Conservation (phyloP, 108 stramenopile genomes). For the Cyclotella kingstonii region DNA sequence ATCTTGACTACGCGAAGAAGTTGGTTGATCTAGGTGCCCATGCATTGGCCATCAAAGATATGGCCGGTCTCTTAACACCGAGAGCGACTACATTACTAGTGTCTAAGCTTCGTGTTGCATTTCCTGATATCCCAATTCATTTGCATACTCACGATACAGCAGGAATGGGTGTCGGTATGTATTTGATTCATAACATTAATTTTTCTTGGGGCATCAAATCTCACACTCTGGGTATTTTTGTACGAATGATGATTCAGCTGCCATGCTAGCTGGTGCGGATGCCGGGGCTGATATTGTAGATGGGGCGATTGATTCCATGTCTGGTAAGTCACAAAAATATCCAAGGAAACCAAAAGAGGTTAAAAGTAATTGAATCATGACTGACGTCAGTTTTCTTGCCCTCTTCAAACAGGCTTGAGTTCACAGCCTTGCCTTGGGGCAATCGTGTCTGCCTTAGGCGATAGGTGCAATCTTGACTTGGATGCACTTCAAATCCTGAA, state of each 20-base stretch:
- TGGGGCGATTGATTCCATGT: conserved; percentile 72
- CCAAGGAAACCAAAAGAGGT: too few species aligned
- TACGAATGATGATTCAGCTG: conserved; percentile 27
- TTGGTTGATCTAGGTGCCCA: conserved; percentile 67
- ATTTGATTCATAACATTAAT: neutral
- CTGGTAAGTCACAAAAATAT: too few species aligned
- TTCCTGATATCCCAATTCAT: conserved; percentile 84
- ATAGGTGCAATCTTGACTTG: conserved; percentile 53
- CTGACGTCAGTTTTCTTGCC: too few species aligned
- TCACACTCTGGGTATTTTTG: neutral
- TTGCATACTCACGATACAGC: conserved; percentile 87
- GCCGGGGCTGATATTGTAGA: conserved; percentile 85
- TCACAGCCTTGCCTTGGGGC: conserved; percentile 81
- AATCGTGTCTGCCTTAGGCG: conserved; percentile 60
- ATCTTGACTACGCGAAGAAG: conserved; percentile 61
- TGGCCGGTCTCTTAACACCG: conserved; percentile 87
- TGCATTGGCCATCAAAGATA: conserved; percentile 84
- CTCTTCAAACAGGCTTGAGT: conserved; percentile 47
- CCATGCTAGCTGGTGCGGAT: conserved; percentile 68
- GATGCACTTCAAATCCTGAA: conserved; percentile 55
- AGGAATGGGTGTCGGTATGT: conserved; percentile 54
- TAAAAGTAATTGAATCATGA: too few species aligned
- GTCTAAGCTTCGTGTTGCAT: conserved; percentile 52
- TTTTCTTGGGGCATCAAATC: neutral
- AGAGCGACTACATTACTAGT: conserved; percentile 65